These are phyloP conservation scores for Pisolithus orientalis DNA, from an alignment of 768 basidiomycete genomes.

Conservation along the genomic window DNA sequence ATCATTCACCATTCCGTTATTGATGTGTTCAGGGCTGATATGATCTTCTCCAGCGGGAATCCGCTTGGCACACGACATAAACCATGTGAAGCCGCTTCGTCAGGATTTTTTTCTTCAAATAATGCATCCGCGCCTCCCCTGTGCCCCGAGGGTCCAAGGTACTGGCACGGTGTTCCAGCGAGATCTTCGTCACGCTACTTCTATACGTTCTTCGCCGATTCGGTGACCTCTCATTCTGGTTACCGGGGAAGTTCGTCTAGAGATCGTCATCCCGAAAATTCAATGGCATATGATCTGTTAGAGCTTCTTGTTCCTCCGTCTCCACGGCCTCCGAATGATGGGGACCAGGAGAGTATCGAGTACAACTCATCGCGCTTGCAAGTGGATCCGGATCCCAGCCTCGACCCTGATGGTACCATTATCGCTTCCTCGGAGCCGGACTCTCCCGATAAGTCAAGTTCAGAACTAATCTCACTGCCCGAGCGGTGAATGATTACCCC, in stretches of 20 bases:
- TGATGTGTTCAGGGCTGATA: slow-evolving; percentile 8
- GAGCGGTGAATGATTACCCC: slow-evolving; percentile 32
- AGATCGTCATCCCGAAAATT: slow-evolving; percentile 14
- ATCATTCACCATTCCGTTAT: slow-evolving; percentile 8
- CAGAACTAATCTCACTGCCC: slow-evolving; percentile 36
- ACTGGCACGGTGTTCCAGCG: slow-evolving; percentile 31
- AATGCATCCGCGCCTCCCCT: slow-evolving; percentile 16
- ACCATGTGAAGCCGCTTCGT: slow-evolving; percentile 53
- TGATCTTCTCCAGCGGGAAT: slow-evolving; percentile 45
- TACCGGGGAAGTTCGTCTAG: not conserved
- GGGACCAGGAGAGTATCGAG: slow-evolving; percentile 15
- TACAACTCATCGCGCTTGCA: not conserved
- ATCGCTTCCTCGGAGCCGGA: slow-evolving; percentile 29
- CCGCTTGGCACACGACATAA: slow-evolving; percentile 56
- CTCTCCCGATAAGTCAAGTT: slow-evolving; percentile 37
- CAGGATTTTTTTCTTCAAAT: slow-evolving; percentile 32
- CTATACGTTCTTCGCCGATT: slow-evolving; percentile 44
- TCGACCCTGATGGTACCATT: slow-evolving; percentile 42
- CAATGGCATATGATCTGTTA: slow-evolving; percentile 32
- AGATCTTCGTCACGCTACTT: slow-evolving; percentile 16
- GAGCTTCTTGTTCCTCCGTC: slow-evolving; percentile 33
- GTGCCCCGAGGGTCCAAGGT: slow-evolving; percentile 37
- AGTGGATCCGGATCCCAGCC: slow-evolving; percentile 15
- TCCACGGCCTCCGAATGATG: slow-evolving; percentile 31
- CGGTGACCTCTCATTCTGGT: slow-evolving; percentile 27